These are phyloP conservation scores for Talaromyces sp. DNA, from an alignment of 2,329 filamentous ascomycete species.

Conservation along the genomic window DNA sequence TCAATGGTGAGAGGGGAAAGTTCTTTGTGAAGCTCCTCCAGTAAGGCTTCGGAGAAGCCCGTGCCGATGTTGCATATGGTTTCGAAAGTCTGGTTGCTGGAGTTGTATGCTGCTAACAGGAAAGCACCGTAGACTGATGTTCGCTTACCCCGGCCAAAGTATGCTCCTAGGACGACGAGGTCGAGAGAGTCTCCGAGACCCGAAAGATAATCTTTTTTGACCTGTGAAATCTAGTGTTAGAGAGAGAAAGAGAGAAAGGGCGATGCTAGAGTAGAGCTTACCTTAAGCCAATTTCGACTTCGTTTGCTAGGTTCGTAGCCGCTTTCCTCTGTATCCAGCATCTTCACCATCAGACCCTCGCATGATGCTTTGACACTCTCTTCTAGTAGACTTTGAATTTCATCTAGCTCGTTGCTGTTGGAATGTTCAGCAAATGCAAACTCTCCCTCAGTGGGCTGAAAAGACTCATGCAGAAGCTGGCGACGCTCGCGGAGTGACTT, in stretches of 20 bases:
- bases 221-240: constrained; percentile 45
- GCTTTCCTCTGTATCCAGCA: constrained; percentile 88
- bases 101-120: constrained; percentile 88
- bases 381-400: constrained; percentile 87
- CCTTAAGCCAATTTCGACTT: constrained; percentile 97
- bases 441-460: constrained; percentile 76
- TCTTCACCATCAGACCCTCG: constrained; percentile 98
- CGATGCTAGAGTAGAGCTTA: constrained; percentile 32
- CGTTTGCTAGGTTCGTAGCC: constrained; percentile 95
- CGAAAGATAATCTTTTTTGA: constrained; percentile 96
- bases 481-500: constrained; percentile 80
- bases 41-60: constrained; percentile 87
- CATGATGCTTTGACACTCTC: constrained; percentile 94
- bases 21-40: constrained; percentile 76
- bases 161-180: constrained; percentile 90
- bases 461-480: constrained; percentile 66
- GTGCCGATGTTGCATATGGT: constrained; percentile 98
- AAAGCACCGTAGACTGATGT: constrained; percentile 95
- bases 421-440: constrained; percentile 85
- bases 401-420: constrained; percentile 82
- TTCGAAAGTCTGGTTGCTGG: constrained; percentile 74
- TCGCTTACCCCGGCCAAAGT: constrained; percentile 90
- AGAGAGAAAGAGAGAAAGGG: not conserved
- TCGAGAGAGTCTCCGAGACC: constrained; percentile 94
- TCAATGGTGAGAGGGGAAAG: constrained; percentile 78